Percentiles rank a stretch among this genome's conserved stretches.
phyloP scores from a whole-genome alignment of 768 basidiomycete genomes.

The Mycena crocata region DNA sequence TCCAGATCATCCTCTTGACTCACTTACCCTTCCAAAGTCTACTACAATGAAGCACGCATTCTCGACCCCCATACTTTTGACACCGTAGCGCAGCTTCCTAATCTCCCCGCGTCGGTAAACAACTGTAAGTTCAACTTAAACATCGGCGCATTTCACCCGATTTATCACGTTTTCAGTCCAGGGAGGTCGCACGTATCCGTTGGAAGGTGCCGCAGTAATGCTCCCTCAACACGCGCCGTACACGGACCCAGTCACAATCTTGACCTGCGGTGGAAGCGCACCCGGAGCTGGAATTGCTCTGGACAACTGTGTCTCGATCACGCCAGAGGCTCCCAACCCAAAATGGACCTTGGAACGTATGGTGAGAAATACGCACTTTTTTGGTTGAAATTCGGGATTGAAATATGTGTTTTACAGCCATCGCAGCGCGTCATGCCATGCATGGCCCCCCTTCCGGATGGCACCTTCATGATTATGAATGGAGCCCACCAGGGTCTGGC shows the following conservation, averaged over 20 bases:
- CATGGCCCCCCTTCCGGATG: conserved; percentile 77
- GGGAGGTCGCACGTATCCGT: conserved; percentile 81
- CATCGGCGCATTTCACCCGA: background rate
- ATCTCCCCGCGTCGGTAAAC: conserved; percentile 80
- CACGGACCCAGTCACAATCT: conserved; percentile 71
- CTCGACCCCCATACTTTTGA: conserved; percentile 74
- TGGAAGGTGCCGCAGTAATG: conserved; percentile 78
- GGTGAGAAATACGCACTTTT: conserved; percentile 55
- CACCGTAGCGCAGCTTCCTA: conserved; percentile 71
- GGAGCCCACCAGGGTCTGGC: conserved; percentile 78
- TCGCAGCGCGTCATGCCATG: conserved; percentile 47
- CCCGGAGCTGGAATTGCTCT: conserved; percentile 62
- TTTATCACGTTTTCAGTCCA: conserved; percentile 51
- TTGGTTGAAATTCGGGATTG: background rate
- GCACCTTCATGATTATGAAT: conserved; percentile 83
- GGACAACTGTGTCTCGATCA: conserved; percentile 79
- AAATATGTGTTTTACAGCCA: conserved; percentile 39
- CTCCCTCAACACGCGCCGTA: conserved; percentile 81
- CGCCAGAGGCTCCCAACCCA: conserved; percentile 70
- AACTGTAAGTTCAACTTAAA: conserved; percentile 56
- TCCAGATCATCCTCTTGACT: background rate
- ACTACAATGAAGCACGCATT: conserved; percentile 88
- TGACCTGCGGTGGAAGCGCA: conserved; percentile 84
- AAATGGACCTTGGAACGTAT: conserved; percentile 85
- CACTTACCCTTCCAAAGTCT: conserved; percentile 53